A percentile compares a stretch with the other conserved stretches of the same genome.
Conservation (phyloP, 345 rosid species). For the Ailanthus altissimus region DNA sequence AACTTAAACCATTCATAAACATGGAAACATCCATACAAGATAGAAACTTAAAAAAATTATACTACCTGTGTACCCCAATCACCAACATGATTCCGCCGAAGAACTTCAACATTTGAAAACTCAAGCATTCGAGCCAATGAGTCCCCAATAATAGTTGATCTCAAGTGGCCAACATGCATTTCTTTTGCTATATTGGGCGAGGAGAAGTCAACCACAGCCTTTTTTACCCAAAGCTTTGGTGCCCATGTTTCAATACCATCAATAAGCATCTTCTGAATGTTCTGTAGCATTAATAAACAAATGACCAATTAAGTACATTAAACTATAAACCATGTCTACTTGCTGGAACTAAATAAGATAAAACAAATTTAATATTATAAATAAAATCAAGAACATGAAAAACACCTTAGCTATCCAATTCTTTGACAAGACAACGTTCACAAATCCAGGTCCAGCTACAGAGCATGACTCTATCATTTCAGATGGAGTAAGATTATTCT, state of each 20-base stretch:
- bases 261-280: conserved; percentile 75
- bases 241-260: conserved; percentile 89
- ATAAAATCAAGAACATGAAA: background rate
- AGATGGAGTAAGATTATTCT: conserved; percentile 67
- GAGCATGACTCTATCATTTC: conserved; percentile 83
- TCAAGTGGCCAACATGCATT: conserved; percentile 98
- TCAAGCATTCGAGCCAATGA: conserved; percentile 93
- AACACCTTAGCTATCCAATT: conserved; percentile 88
- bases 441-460: conserved; percentile 95
- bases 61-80: conserved; percentile 99
- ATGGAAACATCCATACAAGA: background rate
- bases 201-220: conserved; percentile 94
- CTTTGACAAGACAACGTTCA: conserved; percentile 69
- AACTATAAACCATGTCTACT: background rate
- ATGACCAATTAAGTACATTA: conserved; percentile 11
- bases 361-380: background rate
- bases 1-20: background rate
- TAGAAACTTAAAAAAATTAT: conserved; percentile 5
- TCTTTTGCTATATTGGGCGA: conserved; percentile 99
- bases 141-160: conserved; percentile 97
- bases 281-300: conserved; percentile 45
- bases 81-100: conserved; percentile 98
- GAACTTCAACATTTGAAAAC: conserved; percentile 83
- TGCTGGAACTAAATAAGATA: background rate
- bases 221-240: conserved; percentile 59